phyloP scores from a whole-genome alignment of 31 red algal genomes.

The Odonthalia washingtoniensis region DNA sequence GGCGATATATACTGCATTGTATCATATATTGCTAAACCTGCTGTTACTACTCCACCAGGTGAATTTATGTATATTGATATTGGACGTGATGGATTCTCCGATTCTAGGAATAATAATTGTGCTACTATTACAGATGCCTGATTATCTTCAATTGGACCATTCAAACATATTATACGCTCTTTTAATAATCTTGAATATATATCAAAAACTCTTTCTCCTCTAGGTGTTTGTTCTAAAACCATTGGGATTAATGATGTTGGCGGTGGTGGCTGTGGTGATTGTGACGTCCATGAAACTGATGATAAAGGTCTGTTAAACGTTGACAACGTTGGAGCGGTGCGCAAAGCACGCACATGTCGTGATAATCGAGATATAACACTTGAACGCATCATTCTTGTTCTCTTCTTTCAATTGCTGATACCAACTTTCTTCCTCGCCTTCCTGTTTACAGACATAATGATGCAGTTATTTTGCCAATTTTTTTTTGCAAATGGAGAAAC shows the following conservation, averaged over 20 bases:
- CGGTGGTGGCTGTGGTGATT: too few species aligned
- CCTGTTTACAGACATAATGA: too few species aligned
- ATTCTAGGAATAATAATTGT: conserved; percentile 88
- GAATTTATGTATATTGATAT: conserved; percentile 94
- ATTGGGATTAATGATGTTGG: conserved; percentile 60
- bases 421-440: too few species aligned
- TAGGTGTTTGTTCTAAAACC: conserved; percentile 83
- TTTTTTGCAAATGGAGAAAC: too few species aligned
- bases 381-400: too few species aligned
- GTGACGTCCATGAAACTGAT: too few species aligned
- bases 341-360: too few species aligned
- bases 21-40: conserved; percentile 91
- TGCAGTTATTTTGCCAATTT: too few species aligned
- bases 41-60: conserved; percentile 85
- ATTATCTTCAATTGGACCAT: conserved; percentile 81
- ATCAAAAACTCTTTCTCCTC: conserved; percentile 91
- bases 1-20: conserved; percentile 90
- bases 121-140: conserved; percentile 77
- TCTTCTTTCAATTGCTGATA: too few species aligned
- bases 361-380: too few species aligned
- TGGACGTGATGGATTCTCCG: conserved; percentile 60
- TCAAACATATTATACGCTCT: conserved; percentile 86
- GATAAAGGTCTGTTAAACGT: too few species aligned
- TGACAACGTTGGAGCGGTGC: too few species aligned
- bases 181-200: conserved; percentile 94